Percentiles rank a stretch among this genome's conserved stretches.
Evolutionary conservation across 176 grass and related monocot genomes (phyloP).

Genomic region (Urochloa ruziziensis): DNA sequence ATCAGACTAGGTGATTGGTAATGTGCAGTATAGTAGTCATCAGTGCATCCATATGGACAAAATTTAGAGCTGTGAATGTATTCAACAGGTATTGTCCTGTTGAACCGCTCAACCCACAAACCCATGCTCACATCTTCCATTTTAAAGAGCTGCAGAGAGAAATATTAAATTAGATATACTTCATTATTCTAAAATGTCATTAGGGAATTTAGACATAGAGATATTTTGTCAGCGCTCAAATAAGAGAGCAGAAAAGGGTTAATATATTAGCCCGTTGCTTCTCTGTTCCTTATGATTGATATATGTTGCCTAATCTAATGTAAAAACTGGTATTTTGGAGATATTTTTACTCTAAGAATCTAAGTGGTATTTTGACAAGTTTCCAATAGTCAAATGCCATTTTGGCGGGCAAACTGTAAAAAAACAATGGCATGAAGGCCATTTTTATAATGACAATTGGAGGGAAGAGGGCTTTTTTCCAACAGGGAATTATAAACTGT

Average conservation of each 20-base stretch:
- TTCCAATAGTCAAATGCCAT: neutral
- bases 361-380: neutral
- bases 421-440: neutral
- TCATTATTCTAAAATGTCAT: neutral
- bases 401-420: neutral
- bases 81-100: slow-evolving; percentile 54
- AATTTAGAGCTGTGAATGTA: slow-evolving; percentile 65
- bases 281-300: neutral
- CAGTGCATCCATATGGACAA: slow-evolving; percentile 78
- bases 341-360: neutral
- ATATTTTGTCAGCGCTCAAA: neutral
- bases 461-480: neutral
- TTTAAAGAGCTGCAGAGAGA: slow-evolving; percentile 75
- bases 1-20: slow-evolving; percentile 89
- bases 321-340: neutral
- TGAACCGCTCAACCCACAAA: slow-evolving; percentile 88
- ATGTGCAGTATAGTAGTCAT: slow-evolving; percentile 77
- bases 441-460: neutral
- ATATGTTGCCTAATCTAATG: neutral
- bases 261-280: neutral
- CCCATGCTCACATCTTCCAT: slow-evolving; percentile 99
- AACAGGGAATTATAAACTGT: slow-evolving; percentile 22
- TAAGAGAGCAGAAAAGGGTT: neutral
- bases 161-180: slow-evolving; percentile 17
- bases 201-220: neutral